Evolutionary conservation across 768 basidiomycete species (phyloP), one percentile per base, ranked within the genome.

Genomic region (Pisolithus microcarpus): DNA sequence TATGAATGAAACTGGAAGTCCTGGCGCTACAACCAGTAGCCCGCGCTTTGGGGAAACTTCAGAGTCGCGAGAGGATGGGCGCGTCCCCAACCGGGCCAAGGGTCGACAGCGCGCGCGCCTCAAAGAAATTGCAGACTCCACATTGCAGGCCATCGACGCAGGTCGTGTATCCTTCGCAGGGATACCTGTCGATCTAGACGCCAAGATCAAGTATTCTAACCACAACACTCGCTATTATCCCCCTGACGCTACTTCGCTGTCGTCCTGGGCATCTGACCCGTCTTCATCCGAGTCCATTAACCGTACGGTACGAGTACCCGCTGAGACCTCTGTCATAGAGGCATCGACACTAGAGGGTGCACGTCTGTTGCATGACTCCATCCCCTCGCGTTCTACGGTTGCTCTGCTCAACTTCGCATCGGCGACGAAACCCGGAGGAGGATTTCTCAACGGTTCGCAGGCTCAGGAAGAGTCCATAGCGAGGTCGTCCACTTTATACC

Each of bases 381-480:
- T 51, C 42, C 52, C 51, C 39, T 48, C 58, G 31, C 50, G 50
- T 44, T 50, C 51, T 43, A 46, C 51, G 23, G 65, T 87, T 10
- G 85, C 85, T 18, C 66, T 89, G 15, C 77, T 90, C 26, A 89
- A 83, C 61, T 89, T 89, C 59, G 87, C 87, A 2, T 85, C 83
- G 1, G 86, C 87, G 4, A 84, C 77, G 46, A 79, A 80, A 36
- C 82, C 85, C 1, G 87, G 87, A 1, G 87, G 88, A 4, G 88
- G 88, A 6, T 89, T 91, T 65, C 73, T 78, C 52, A 73, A 65
- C 50, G 88, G 87, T 15, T 79, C 85, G 0, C 79, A 81, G 52
- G 87, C 88, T 1, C 87, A 91, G 58, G 88, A 91, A 63, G 87
- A 91, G 64, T 82, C 82, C 36, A 77, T 91, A 58, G 86, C 87